Evolutionary conservation across 257 asterid species (phyloP).

Genomic region (Plantago ovata): DNA sequence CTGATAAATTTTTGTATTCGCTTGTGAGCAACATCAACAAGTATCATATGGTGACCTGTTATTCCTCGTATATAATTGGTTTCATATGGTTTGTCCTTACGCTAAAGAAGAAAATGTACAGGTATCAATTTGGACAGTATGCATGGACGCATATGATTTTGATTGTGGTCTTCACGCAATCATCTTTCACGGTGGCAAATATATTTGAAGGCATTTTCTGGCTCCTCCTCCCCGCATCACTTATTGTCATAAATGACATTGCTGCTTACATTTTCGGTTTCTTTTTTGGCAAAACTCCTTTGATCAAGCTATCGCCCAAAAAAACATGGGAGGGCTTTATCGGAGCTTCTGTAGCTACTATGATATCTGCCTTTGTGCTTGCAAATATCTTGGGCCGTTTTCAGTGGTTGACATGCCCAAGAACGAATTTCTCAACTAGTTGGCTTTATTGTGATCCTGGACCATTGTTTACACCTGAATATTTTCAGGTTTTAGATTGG

Average conservation of each 20-base stretch:
- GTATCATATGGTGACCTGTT: no score
- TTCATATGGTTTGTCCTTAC: no score
- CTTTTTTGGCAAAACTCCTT: constrained; percentile 90
- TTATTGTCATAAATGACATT: constrained; percentile 79
- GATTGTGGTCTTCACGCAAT: constrained; percentile 79
- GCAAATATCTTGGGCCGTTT: constrained; percentile 73
- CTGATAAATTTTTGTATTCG: no score
- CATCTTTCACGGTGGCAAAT: constrained; percentile 78
- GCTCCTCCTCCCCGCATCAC: constrained; percentile 99
- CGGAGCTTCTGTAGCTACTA: constrained; percentile 88
- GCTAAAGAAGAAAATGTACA: no score
- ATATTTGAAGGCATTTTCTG: constrained; percentile 91
- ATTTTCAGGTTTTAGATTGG: constrained; percentile 58
- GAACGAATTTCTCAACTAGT: constrained; percentile 90
- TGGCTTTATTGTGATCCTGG: constrained; percentile 98
- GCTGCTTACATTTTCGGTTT: constrained; percentile 90
- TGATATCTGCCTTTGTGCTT: constrained; percentile 85
- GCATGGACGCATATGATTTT: constrained; percentile 98
- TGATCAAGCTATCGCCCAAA: constrained; percentile 94
- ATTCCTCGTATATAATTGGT: no score
- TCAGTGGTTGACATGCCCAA: constrained; percentile 96
- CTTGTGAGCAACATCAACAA: no score
- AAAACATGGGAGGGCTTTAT: constrained; percentile 99
- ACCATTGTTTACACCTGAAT: constrained; percentile 68
- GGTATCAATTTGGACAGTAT: constrained; percentile 94